Percentiles rank a stretch among this genome's conserved stretches.
phyloP scores from a whole-genome alignment of 257 asterid genomes.

The Coffea eugenioides region DNA sequence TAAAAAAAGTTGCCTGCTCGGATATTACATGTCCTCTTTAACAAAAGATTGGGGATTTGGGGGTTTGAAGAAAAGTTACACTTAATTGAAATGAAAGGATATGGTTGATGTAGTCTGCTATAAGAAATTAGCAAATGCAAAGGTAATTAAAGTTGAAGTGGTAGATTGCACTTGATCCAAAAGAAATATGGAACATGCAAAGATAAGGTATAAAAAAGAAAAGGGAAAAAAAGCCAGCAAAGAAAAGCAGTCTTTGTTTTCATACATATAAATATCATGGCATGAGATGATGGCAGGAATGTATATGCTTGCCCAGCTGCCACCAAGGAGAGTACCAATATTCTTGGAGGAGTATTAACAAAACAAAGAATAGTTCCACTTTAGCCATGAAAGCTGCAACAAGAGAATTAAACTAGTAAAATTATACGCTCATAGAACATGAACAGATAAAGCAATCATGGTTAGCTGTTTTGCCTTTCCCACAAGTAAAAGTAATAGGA shows the following conservation, averaged over 20 bases:
- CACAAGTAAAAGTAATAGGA: background rate
- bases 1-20: too few species aligned
- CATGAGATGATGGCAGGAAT: background rate
- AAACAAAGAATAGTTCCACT: slow-evolving; percentile 9
- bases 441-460: background rate
- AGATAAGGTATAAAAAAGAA: too few species aligned
- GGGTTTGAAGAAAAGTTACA: too few species aligned
- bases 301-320: background rate
- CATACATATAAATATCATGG: background rate
- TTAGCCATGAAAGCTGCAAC: background rate
- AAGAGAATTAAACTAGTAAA: background rate
- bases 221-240: too few species aligned
- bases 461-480: slow-evolving; percentile 5
- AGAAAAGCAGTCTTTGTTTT: background rate
- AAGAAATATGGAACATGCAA: too few species aligned
- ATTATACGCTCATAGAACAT: background rate
- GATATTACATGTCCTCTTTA: too few species aligned
- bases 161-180: too few species aligned
- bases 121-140: too few species aligned
- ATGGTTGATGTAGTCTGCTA: too few species aligned
- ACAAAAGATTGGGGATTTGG: too few species aligned
- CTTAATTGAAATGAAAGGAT: too few species aligned
- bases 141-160: too few species aligned
- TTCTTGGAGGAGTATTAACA: background rate
- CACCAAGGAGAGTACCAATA: background rate